Conservation (phyloP, 495 filamentous ascomycete species). For the Elaphomyces granulatus region DNA sequence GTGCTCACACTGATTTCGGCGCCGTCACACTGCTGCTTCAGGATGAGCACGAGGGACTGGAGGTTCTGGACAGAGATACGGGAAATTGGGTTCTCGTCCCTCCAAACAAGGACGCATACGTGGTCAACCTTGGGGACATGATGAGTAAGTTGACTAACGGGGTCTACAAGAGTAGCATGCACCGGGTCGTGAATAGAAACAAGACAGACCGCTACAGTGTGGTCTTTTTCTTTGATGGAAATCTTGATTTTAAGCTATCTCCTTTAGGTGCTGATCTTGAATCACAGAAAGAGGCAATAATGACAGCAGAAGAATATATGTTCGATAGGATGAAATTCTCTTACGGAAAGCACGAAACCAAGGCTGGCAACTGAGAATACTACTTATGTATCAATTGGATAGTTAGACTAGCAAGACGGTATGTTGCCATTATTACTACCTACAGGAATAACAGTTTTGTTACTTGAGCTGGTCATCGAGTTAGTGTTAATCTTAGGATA, state of each 20-base stretch:
- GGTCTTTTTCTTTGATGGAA: conserved; percentile 31
- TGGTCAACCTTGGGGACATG: conserved; percentile 26
- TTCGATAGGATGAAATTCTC: too few species aligned
- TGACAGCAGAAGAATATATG: too few species aligned
- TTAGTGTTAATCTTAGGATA: too few species aligned
- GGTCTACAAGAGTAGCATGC: conserved; percentile 21
- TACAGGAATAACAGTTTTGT: too few species aligned
- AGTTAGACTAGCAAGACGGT: too few species aligned
- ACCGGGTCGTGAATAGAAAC: conserved; percentile 22
- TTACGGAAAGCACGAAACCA: too few species aligned
- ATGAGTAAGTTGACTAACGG: conserved; percentile 14
- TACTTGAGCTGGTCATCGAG: too few species aligned
- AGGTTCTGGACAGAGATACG: conserved; percentile 17
- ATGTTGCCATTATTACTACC: too few species aligned
- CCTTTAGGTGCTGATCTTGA: conserved; percentile 16
- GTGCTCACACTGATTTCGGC: conserved; percentile 27
- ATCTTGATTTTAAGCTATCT: conserved; percentile 14
- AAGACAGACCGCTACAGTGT: conserved; percentile 26
- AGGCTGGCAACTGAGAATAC: too few species aligned
- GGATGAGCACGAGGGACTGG: conserved; percentile 17
- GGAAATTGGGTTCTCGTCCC: conserved; percentile 17
- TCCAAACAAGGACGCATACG: conserved; percentile 17
- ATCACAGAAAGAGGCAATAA: too few species aligned
- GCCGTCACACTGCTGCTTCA: conserved; percentile 26
- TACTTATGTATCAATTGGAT: too few species aligned